These are phyloP conservation scores for Pythium folliculosum DNA, from an alignment of 352 stramenopile genomes.

Conservation along the genomic window DNA sequence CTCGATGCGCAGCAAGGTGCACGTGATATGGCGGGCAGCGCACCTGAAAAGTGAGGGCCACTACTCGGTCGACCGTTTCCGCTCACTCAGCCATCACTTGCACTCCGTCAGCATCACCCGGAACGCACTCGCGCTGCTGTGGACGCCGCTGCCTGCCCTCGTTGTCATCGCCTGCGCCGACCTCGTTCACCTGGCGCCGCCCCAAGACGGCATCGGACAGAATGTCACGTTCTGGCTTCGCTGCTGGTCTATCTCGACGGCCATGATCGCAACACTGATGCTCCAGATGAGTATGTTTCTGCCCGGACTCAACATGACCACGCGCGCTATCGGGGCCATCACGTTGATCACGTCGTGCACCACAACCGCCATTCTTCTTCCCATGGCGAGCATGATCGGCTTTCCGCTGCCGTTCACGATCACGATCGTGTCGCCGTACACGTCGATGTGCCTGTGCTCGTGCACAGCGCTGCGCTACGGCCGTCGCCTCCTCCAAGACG, in stretches of 20 bases:
- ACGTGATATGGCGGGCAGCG: not conserved
- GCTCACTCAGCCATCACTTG: not conserved
- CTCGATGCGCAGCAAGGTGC: not conserved
- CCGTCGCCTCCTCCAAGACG: not conserved
- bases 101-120: not conserved
- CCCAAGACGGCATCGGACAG: constrained; percentile 5
- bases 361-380: constrained; percentile 10
- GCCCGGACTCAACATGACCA: constrained; percentile 25
- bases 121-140: not conserved
- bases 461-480: constrained; percentile 19
- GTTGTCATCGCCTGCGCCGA: constrained; percentile 27
- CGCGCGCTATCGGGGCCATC: constrained; percentile 13
- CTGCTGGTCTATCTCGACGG: constrained; percentile 20
- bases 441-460: not conserved
- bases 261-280: constrained; percentile 29
- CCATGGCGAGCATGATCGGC: constrained; percentile 24
- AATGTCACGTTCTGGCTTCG: constrained; percentile 30
- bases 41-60: constrained; percentile 6
- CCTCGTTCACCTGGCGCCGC: constrained; percentile 17
- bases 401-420: constrained; percentile 44
- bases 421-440: constrained; percentile 19
- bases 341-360: constrained; percentile 12
- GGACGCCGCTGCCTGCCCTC: constrained; percentile 26
- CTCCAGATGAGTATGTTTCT: constrained; percentile 29
- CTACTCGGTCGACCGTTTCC: constrained; percentile 1